Base-by-base conservation (phyloP, 768 basidiomycete genomes). In the Kwoniella europaea region DNA sequence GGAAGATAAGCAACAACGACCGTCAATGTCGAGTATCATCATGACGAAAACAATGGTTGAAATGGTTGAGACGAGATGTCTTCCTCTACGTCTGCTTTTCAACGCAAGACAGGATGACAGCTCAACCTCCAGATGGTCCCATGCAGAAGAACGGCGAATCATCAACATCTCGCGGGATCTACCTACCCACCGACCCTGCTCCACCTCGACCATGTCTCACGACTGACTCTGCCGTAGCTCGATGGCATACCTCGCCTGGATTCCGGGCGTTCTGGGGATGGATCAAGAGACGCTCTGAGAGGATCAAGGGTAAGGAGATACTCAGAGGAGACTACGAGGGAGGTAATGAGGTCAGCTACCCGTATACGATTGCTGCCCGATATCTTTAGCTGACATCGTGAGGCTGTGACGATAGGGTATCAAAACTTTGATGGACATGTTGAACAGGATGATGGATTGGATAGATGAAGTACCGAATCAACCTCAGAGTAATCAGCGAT, bases 401-500 rank as follows among this genome's bases (percentile, higher is more conserved):
- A 50, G 41, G 22, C 67, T 41, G 59, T 4, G 27, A 27, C 27
- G 2, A 2, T 3, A 85, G 85, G 73, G 72, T 7, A 73, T 82
- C 4, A 77, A 80, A 58, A 82, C 87, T 13, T 74, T 94, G 0
- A 76, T 84, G n/a, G 61, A 75, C 4, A 84, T 95, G 71, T 84
- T 99, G 18, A 88, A 91, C 69, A 85, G 86, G 12, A 83, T 97
- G 53, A 88, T 90, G 73, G 71, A 72, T 1, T 93, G 93, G 92
- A 89, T 94, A 27, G 89, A 91, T 46, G 89, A 90, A 29, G 91
- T 94, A 10, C 94, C 94, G 2, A 89, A 90, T 0, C 86, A 88
- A 6, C 80, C 87, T 50, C 88, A 76, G 60, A 62, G 90, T 9
- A 88, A 91, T 5, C 95, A 97, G 75, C 87, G 94, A 10, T 99